Conservation (phyloP, 495 filamentous ascomycete genomes). For the Penicillium pancosmium region DNA sequence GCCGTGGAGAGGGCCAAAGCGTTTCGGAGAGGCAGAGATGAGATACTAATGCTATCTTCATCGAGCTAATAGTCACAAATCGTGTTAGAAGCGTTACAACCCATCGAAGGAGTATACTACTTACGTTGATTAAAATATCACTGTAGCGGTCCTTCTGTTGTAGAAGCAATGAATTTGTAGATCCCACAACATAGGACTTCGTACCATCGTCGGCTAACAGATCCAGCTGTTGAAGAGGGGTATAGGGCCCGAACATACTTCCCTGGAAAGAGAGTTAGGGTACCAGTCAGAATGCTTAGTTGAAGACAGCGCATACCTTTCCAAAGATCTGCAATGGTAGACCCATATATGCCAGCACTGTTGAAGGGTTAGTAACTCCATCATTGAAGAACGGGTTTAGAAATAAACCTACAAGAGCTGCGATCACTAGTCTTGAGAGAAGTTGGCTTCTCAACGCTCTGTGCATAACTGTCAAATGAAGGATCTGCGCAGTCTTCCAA, state of each 20-base stretch:
- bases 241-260: conserved; percentile 95
- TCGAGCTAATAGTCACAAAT: conserved; percentile 62
- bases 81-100: background rate
- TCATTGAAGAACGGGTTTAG: background rate
- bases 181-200: conserved; percentile 96
- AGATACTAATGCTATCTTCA: conserved; percentile 82
- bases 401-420: conserved; percentile 61
- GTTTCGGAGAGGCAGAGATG: conserved; percentile 72
- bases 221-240: conserved; percentile 93
- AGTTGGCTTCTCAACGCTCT: conserved; percentile 73
- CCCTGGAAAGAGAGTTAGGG: conserved; percentile 57
- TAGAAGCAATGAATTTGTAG: conserved; percentile 89
- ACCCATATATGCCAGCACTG: conserved; percentile 90
- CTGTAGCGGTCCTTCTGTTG: conserved; percentile 97
- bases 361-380: conserved; percentile 27
- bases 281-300: background rate
- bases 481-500: conserved; percentile 93
- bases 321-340: conserved; percentile 94
- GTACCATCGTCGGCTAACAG: conserved; percentile 91
- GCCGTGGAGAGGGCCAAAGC: conserved; percentile 82
- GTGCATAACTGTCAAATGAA: conserved; percentile 80
- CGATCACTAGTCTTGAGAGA: conserved; percentile 91
- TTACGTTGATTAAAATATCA: conserved; percentile 89
- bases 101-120: conserved; percentile 8
- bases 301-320: conserved; percentile 58